phyloP scores from a whole-genome alignment of 768 basidiomycete genomes.

The Phlebiopsis flavidoalba region DNA sequence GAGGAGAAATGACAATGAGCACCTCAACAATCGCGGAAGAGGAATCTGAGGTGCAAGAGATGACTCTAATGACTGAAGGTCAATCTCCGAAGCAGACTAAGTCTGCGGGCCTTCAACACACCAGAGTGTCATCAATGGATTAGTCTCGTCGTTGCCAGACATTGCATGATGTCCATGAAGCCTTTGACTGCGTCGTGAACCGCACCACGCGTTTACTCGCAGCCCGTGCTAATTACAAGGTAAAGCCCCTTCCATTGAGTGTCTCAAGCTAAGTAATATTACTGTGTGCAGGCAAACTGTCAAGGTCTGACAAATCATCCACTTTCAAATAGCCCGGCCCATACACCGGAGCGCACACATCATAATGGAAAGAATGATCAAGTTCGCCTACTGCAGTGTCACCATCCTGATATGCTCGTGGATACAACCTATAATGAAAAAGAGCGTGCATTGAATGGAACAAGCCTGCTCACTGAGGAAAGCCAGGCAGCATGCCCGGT shows the following conservation, averaged over 20 bases:
- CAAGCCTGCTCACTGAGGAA: slow-evolving; percentile 78
- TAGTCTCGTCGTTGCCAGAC: no score
- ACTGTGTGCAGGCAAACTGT: slow-evolving; percentile 67
- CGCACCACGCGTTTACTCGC: slow-evolving; percentile 92
- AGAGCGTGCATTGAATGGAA: slow-evolving; percentile 94
- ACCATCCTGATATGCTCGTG: no score
- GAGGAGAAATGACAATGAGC: slow-evolving; percentile 63
- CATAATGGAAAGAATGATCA: slow-evolving; percentile 97
- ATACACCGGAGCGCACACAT: no score
- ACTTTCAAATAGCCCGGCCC: no score
- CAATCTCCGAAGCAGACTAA: slow-evolving; percentile 13
- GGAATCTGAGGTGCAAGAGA: slow-evolving; percentile 13
- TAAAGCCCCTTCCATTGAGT: slow-evolving; percentile 27
- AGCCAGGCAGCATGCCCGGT: slow-evolving; percentile 66
- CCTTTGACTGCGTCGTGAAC: slow-evolving; percentile 88
- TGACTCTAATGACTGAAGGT: slow-evolving; percentile 14
- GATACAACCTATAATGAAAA: slow-evolving; percentile 95
- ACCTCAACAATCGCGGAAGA: neutral
- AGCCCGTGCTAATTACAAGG: slow-evolving; percentile 94
- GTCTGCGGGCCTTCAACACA: slow-evolving; percentile 12
- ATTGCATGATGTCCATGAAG: slow-evolving; percentile 81
- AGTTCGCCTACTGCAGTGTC: slow-evolving; percentile 95
- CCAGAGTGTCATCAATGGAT: no score
- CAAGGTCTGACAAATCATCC: slow-evolving; percentile 91
- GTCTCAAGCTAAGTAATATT: no score